Evolutionary conservation across 805 yeast genomes (phyloP).

Genomic region (Scheffersomyces coipomensis): DNA sequence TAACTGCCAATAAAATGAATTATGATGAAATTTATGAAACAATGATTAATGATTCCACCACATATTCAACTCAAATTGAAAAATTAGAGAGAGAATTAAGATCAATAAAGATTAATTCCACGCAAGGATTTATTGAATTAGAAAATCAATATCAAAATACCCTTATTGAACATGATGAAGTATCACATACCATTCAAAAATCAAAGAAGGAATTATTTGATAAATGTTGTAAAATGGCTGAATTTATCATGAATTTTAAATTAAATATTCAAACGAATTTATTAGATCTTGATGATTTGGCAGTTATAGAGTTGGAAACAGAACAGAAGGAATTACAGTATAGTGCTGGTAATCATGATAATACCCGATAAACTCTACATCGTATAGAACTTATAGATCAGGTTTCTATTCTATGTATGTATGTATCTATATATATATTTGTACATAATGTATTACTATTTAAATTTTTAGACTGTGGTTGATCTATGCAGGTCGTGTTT

Average conservation of each 20-base stretch:
- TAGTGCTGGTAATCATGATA: neutral
- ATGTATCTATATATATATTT: too few relatives aligned
- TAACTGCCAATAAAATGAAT: slow-evolving; percentile 49
- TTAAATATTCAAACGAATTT: slow-evolving; percentile 62
- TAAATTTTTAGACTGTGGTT: too few relatives aligned
- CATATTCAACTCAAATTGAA: slow-evolving; percentile 64
- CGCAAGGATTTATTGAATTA: slow-evolving; percentile 49
- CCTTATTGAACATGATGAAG: slow-evolving; percentile 51
- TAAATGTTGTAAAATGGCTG: slow-evolving; percentile 57
- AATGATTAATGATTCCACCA: slow-evolving; percentile 50
- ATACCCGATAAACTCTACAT: too few relatives aligned
- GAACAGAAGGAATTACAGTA: slow-evolving; percentile 6
- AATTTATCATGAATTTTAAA: slow-evolving; percentile 62
- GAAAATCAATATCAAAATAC: slow-evolving; percentile 47
- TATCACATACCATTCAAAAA: slow-evolving; percentile 44
- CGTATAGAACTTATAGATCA: too few relatives aligned
- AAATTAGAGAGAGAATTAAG: slow-evolving; percentile 58
- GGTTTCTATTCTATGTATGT: too few relatives aligned
- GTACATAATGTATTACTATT: too few relatives aligned
- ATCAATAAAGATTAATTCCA: slow-evolving; percentile 44
- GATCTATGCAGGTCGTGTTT: too few relatives aligned
- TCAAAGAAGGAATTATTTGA: slow-evolving; percentile 50
- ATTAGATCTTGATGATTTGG: slow-evolving; percentile 54
- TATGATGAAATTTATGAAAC: slow-evolving; percentile 57
- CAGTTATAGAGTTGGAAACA: slow-evolving; percentile 22